These are phyloP conservation scores for Ceratocystis cacaofunesta DNA, from an alignment of 2,329 filamentous ascomycete genomes.

Conservation along the genomic window DNA sequence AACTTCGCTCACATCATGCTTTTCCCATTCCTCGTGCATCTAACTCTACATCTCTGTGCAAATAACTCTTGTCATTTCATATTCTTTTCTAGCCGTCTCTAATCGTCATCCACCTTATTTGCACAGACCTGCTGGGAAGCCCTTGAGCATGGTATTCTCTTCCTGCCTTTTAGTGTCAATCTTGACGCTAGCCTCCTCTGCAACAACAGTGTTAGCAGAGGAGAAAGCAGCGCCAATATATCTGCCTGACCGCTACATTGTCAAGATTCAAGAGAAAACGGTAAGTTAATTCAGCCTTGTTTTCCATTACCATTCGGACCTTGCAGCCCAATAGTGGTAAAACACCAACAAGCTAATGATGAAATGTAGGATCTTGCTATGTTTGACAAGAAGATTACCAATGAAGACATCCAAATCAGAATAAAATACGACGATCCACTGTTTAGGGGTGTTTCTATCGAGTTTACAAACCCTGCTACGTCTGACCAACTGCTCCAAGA, in stretches of 20 bases:
- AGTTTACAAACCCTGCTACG: constrained; percentile 33
- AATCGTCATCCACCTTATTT: background rate
- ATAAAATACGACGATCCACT: constrained; percentile 36
- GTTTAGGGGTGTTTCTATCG: constrained; percentile 40
- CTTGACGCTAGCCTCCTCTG: constrained; percentile 24
- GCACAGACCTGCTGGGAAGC: background rate
- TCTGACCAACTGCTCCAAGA: constrained; percentile 30
- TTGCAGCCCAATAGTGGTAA: background rate
- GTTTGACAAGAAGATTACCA: constrained; percentile 27
- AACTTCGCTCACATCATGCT: background rate
- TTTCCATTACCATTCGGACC: background rate
- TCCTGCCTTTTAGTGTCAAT: constrained; percentile 25
- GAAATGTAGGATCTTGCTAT: constrained; percentile 28
- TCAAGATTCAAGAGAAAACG: constrained; percentile 37
- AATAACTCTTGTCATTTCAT: no score
- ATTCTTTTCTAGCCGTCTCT: background rate
- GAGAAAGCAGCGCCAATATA: background rate
- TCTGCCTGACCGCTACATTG: constrained; percentile 36
- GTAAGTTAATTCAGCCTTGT: constrained; percentile 23
- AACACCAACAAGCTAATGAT: background rate
- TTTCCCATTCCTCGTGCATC: background rate
- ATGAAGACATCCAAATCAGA: constrained; percentile 29
- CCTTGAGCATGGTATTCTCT: constrained; percentile 25
- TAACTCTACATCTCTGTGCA: background rate
- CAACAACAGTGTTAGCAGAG: constrained; percentile 19